Evolutionary conservation across 2,329 filamentous ascomycete genomes (phyloP).

Genomic region (Neonectria hederae): DNA sequence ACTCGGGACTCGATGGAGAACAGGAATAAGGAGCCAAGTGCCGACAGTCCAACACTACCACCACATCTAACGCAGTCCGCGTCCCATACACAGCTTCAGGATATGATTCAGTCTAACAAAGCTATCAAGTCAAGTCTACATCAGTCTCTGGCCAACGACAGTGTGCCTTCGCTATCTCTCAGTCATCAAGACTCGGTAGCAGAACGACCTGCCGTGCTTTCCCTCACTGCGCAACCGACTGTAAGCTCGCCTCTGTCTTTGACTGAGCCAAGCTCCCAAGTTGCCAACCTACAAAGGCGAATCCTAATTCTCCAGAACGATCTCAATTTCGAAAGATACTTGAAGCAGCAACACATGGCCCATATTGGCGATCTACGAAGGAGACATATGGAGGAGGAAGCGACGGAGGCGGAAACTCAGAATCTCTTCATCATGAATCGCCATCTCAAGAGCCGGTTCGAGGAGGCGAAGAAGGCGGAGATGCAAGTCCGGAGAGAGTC

Average conservation of each 20-base stretch:
- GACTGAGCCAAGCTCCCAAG: conserved; percentile 50
- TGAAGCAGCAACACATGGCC: conserved; percentile 83
- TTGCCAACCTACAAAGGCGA: conserved; percentile 73
- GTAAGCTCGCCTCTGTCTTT: conserved; percentile 43
- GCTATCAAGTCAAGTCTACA: conserved; percentile 65
- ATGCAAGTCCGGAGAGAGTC: conserved; percentile 76
- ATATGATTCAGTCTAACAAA: conserved; percentile 69
- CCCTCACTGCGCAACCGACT: conserved; percentile 41
- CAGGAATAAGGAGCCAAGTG: conserved; percentile 49
- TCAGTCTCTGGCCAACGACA: conserved; percentile 66
- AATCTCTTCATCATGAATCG: conserved; percentile 82
- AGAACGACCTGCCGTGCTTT: conserved; percentile 49
- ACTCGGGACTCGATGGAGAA: conserved; percentile 51
- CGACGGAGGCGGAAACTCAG: conserved; percentile 83
- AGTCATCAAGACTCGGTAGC: conserved; percentile 59
- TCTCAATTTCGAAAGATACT: conserved; percentile 82
- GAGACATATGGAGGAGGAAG: conserved; percentile 78
- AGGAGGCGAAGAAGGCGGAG: conserved; percentile 77
- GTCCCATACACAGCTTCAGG: conserved; percentile 66
- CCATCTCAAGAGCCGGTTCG: conserved; percentile 75
- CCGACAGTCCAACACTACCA: conserved; percentile 72
- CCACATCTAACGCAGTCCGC: conserved; percentile 58
- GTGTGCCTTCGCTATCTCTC: conserved; percentile 62
- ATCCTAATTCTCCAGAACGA: conserved; percentile 82
- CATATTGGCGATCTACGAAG: conserved; percentile 83